Evolutionary conservation across 2,329 filamentous ascomycete genomes (phyloP), one percentile per base, ranked within the genome.

Genomic region (Colletotrichum sp.): DNA sequence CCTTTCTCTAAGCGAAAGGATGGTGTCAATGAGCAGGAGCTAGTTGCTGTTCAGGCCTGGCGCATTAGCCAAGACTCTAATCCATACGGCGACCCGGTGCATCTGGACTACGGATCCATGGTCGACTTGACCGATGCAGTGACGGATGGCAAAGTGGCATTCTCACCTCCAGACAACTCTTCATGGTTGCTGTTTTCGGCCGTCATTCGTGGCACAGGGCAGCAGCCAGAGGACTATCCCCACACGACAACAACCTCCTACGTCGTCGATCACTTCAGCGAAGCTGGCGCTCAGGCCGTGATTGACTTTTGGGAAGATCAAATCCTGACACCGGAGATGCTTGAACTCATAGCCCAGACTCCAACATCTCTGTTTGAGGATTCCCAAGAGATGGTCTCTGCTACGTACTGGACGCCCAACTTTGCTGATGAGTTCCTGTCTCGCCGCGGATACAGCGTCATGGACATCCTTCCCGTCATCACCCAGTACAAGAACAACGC

Each of bases 91-190:
- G n/a, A 43, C 3, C 39, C 39, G 5, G 39, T 43, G 39, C n/a
- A 43, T n/a, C 39, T 43, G 39, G 39, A 43, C 39, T 43, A 2
- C 39, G 39, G 18, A n/a, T 43, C 39, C 3, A 43, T n/a, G 39
- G 18, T 43, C 9, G 18, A 43, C 39, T 43, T 43, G 39, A 43
- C 39, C 18, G 39, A 43, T 10, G 3, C 18, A 0, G 39, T n/a
- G 18, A 6, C 18, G 8, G 39, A n/a, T 2, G 39, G 18, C 0
- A 2, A 3, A n/a, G 39, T 43, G 18, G 39, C 18, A 0, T 12
- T 43, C 39, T 43, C 39, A 1, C 39, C 39, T 3, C 18, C 39
- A 43, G 39, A 43, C 5, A 43, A 4, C 39, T 43, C 39, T 0
- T 43, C 39, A 43, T 43, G 39, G 39, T 12, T 43, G 18, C 39